These are phyloP conservation scores for Nitzschia putrida DNA, from an alignment of 108 stramenopile genomes.

Conservation along the genomic window DNA sequence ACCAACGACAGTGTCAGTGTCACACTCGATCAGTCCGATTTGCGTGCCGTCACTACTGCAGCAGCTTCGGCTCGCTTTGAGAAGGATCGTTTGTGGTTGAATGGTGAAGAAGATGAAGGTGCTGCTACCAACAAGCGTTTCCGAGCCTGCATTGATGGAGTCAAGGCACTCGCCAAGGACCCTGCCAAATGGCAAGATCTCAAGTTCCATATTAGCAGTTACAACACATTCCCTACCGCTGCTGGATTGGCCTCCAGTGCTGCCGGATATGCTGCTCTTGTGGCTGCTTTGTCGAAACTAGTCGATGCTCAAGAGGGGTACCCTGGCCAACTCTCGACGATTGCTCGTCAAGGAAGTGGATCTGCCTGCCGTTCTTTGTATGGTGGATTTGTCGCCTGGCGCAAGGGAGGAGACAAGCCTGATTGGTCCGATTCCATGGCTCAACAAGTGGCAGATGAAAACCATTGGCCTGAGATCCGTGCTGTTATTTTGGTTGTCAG, in stretches of 20 bases:
- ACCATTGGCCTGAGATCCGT: slow-evolving; percentile 95
- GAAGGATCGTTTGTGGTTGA: slow-evolving; percentile 93
- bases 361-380: slow-evolving; percentile 92
- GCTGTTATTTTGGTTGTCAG: slow-evolving; percentile 92
- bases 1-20: slow-evolving; percentile 89
- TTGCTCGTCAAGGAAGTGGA: slow-evolving; percentile 94
- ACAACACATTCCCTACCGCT: slow-evolving; percentile 98
- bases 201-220: slow-evolving; percentile 82
- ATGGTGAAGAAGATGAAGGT: slow-evolving; percentile 78
- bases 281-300: slow-evolving; percentile 78
- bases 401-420: slow-evolving; percentile 55
- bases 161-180: slow-evolving; percentile 60
- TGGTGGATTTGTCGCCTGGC: slow-evolving; percentile 98
- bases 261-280: slow-evolving; percentile 94
- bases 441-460: slow-evolving; percentile 85
- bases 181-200: slow-evolving; percentile 67
- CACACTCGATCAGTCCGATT: slow-evolving; percentile 90
- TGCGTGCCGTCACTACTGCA: slow-evolving; percentile 94
- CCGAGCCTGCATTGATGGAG: slow-evolving; percentile 79
- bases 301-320: slow-evolving; percentile 80
- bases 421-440: slow-evolving; percentile 88
- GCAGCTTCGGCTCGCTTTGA: slow-evolving; percentile 68
- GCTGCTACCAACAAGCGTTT: slow-evolving; percentile 62
- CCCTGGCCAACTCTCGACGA: slow-evolving; percentile 84
- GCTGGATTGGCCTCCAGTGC: slow-evolving; percentile 94